Evolutionary conservation across 169 alveolate genomes (phyloP).

Genomic region (Plasmodium gaboni): DNA sequence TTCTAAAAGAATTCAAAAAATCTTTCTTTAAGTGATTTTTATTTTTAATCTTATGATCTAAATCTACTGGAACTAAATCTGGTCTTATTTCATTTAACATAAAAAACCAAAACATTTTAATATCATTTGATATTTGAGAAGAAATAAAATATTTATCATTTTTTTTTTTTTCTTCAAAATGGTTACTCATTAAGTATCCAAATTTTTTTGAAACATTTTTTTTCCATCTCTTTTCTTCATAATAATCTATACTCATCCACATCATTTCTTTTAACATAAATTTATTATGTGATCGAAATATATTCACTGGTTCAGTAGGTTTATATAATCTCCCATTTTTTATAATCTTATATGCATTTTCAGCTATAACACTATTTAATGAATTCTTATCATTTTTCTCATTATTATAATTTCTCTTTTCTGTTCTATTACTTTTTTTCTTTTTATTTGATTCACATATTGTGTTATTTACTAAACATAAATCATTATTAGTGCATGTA

Average conservation of each 20-base stretch:
- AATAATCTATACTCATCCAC: conserved; percentile 86
- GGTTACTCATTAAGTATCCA: conserved; percentile 79
- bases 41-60: conserved; percentile 72
- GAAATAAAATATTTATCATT: conserved; percentile 74
- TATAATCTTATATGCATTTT: conserved; percentile 72
- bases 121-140: conserved; percentile 74
- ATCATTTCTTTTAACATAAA: conserved; percentile 82
- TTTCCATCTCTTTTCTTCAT: conserved; percentile 87
- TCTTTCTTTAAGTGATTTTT: conserved; percentile 43
- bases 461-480: conserved; percentile 24
- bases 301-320: conserved; percentile 31
- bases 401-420: conserved; percentile 26
- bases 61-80: conserved; percentile 72
- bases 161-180: conserved; percentile 73
- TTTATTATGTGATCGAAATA: conserved; percentile 78
- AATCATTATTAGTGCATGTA: conserved; percentile 29
- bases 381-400: conserved; percentile 72
- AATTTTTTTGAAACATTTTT: conserved; percentile 81
- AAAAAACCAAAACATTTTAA: conserved; percentile 77
- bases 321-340: conserved; percentile 72
- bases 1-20: conserved; percentile 20
- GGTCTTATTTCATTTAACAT: conserved; percentile 73
- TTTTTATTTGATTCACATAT: conserved; percentile 33
- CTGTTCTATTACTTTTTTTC: conserved; percentile 36
- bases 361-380: conserved; percentile 53